phyloP scores from a whole-genome alignment of 2,329 filamentous ascomycete species.

The Pyricularia sp. region DNA sequence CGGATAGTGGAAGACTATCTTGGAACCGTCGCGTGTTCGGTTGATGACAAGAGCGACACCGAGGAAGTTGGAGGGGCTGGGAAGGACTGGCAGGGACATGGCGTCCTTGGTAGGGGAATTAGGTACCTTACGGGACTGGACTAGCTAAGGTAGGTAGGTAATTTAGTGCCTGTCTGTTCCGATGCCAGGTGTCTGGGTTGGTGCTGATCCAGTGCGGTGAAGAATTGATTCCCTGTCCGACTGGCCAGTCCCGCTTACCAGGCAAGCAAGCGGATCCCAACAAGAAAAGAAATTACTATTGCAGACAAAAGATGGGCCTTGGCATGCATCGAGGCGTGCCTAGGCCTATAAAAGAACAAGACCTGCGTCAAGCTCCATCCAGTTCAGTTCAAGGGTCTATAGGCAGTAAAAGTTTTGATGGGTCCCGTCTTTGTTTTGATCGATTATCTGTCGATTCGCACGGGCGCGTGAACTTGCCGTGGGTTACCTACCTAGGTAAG shows the following conservation, averaged over 20 bases:
- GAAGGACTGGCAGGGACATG: slow-evolving; percentile 40
- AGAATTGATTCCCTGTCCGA: not conserved
- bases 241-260: not conserved
- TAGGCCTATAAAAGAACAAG: not conserved
- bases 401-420: not conserved
- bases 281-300: not conserved
- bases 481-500: not conserved
- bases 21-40: slow-evolving; percentile 67
- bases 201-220: not conserved
- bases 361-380: not conserved
- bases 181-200: not conserved
- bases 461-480: not conserved
- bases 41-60: slow-evolving; percentile 67
- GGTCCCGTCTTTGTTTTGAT: not conserved
- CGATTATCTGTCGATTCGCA: not conserved
- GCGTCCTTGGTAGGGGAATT: no score
- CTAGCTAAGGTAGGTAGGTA: not conserved
- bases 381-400: not conserved
- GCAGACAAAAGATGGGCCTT: not conserved
- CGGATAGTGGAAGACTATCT: slow-evolving; percentile 85
- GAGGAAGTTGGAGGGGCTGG: slow-evolving; percentile 48
- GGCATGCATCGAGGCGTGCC: not conserved
- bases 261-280: not conserved
- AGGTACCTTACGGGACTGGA: not conserved
- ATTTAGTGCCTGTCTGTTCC: not conserved